A percentile compares a stretch with the other conserved stretches of the same genome.
Evolutionary conservation across 106 monocot species (phyloP).

Genomic region (Dendrobium huoshanense): DNA sequence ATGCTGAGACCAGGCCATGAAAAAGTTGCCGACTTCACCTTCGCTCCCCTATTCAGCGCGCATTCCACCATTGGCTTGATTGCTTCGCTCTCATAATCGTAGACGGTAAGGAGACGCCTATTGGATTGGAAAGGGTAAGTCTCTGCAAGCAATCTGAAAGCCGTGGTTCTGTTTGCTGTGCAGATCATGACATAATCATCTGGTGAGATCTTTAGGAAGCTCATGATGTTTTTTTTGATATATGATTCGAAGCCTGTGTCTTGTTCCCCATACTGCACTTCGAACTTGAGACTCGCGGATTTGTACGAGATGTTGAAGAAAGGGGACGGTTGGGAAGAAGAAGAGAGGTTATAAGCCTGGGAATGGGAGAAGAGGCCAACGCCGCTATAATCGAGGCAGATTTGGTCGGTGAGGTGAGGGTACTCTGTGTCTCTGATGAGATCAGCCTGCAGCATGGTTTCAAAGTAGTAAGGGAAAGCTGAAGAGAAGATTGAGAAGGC

Average conservation of each 20-base stretch:
- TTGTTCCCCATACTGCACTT: constrained; percentile 13
- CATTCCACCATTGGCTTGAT: constrained; percentile 35
- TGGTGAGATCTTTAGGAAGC: constrained; percentile 36
- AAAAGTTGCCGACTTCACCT: constrained; percentile 43
- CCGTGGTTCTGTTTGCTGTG: constrained; percentile 55
- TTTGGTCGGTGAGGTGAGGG: constrained; percentile 50
- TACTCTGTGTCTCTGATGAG: constrained; percentile 42
- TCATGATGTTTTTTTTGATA: constrained; percentile 47
- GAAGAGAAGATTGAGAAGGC: constrained; percentile 45
- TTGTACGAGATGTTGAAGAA: constrained; percentile 59
- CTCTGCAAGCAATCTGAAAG: constrained; percentile 71
- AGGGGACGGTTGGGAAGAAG: constrained; percentile 11
- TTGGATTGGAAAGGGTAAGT: constrained; percentile 55
- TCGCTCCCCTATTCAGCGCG: constrained; percentile 38
- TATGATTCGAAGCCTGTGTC: constrained; percentile 29
- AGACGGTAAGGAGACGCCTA: constrained; percentile 57
- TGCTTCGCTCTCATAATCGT: constrained; percentile 77
- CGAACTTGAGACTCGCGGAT: constrained; percentile 34
- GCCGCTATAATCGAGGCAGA: constrained; percentile 77
- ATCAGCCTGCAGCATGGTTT: constrained; percentile 36
- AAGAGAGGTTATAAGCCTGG: background rate
- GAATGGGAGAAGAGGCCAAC: constrained; percentile 40
- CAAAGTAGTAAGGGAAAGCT: constrained; percentile 48
- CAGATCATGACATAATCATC: constrained; percentile 67
- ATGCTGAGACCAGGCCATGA: constrained; percentile 71